Conservation (phyloP, 805 yeast species). For the Debaryomyces hansenii region DNA sequence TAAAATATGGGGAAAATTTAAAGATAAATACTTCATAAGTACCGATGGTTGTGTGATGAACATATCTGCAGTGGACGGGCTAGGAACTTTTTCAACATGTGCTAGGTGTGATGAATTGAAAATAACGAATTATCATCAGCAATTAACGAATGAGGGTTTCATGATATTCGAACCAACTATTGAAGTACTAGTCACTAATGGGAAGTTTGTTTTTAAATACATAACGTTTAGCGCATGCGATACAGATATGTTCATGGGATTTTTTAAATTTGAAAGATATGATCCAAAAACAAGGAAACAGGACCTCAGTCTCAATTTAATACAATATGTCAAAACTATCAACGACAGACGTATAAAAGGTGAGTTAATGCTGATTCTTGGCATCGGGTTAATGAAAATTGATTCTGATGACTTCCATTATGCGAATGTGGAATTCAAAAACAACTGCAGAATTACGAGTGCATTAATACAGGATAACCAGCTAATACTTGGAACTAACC, state of each 20-base stretch:
- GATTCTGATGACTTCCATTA: background rate
- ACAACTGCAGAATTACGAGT: background rate
- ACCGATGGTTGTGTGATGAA: background rate
- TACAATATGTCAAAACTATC: background rate
- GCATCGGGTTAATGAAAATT: background rate
- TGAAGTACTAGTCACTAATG: background rate
- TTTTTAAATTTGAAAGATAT: constrained; percentile 1
- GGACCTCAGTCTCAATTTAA: background rate
- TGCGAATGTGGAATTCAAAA: background rate
- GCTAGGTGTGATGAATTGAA: background rate
- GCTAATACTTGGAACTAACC: constrained; percentile 4
- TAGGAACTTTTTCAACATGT: background rate
- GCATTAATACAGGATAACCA: background rate
- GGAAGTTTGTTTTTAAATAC: background rate
- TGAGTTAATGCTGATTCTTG: constrained; percentile 1
- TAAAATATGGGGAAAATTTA: background rate
- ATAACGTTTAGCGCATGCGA: background rate
- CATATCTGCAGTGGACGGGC: background rate
- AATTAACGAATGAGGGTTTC: background rate
- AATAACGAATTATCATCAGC: background rate
- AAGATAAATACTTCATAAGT: background rate
- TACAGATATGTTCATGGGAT: background rate
- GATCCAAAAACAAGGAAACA: background rate
- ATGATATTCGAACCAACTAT: background rate
- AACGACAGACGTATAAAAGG: background rate